Evolutionary conservation across 805 yeast species (phyloP).

Genomic region (Candida golubevii): DNA sequence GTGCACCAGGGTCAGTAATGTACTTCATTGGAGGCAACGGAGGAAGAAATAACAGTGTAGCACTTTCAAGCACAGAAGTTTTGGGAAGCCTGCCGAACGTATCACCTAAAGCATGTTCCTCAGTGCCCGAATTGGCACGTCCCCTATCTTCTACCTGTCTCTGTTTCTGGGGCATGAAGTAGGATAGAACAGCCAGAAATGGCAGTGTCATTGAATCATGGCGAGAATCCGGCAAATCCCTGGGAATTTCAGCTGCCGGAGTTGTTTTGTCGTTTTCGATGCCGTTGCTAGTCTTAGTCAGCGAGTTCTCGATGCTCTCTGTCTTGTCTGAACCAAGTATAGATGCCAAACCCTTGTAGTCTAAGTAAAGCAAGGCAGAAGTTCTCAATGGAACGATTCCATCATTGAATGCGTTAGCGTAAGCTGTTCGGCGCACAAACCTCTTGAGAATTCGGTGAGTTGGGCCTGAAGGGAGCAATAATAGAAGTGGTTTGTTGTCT

Average conservation of each 20-base stretch:
- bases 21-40: conserved; percentile 71
- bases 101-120: conserved; percentile 1
- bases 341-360: conserved; percentile 60
- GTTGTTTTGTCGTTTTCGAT: neutral
- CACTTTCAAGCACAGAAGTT: conserved; percentile 74
- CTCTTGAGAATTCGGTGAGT: conserved; percentile 58
- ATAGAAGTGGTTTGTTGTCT: conserved; percentile 59
- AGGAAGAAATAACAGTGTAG: conserved; percentile 70
- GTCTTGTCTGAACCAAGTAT: conserved; percentile 1
- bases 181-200: conserved; percentile 35
- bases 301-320: neutral
- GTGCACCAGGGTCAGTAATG: conserved; percentile 58
- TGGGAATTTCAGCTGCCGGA: conserved; percentile 18
- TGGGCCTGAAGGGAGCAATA: conserved; percentile 72
- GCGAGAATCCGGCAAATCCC: conserved; percentile 13
- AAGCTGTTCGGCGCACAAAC: conserved; percentile 71
- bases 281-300: neutral
- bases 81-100: conserved; percentile 45
- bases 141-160: conserved; percentile 6
- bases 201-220: conserved; percentile 21
- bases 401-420: conserved; percentile 88
- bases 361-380: conserved; percentile 77
- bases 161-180: conserved; percentile 41
- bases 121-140: conserved; percentile 4
- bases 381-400: conserved; percentile 96